Evolutionary conservation across 768 basidiomycete genomes (phyloP), one percentile per base, ranked within the genome.

Genomic region (Leccinum longicurvipes): DNA sequence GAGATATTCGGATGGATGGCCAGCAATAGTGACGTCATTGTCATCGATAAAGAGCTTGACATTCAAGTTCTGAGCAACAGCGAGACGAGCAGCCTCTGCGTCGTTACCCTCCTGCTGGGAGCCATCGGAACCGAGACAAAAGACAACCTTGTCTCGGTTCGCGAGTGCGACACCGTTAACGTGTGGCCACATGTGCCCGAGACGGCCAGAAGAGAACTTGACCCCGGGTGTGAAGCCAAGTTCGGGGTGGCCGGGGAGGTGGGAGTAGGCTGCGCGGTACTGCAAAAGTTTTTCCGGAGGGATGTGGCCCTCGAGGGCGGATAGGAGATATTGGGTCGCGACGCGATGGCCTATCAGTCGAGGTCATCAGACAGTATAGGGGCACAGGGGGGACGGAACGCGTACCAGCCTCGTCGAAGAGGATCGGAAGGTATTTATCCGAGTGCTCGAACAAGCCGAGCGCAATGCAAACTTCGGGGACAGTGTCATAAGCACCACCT

Each of bases 71-170:
- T 93, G 85, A 2, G 92, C 91, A 41, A 92, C 92, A 17, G 92
- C 91, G 29, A 94, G 78, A 17, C 91, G 80, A 14, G 92, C 92
- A 15, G 92, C 92, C 67, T 94, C 92, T 2, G 92, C 91, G 63
- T 93, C 91, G 67, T 93, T 88, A 15, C 92, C 92, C 68, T 93
- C 92, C 69, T 94, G 92, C 67, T 93, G 91, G 4, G 91, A 92
- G 9, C 92, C 92, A 67, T 93, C 92, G 0, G 92, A 93, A 3
- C 92, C 92, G 21, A 94, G 79, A 67, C 86, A 85, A 73, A 93
- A 93, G 11, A 92, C 76, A 47, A 81, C 82, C 74, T 91, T 89
- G 63, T 83, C 83, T 29, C 79, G 78, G 73, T 93, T 83, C 31
- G 91, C 91, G 49, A 94, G 70, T 7, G 92, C 85, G 47, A 94